Evolutionary conservation across 345 rosid species (phyloP).

Genomic region (Physaria fendleri): DNA sequence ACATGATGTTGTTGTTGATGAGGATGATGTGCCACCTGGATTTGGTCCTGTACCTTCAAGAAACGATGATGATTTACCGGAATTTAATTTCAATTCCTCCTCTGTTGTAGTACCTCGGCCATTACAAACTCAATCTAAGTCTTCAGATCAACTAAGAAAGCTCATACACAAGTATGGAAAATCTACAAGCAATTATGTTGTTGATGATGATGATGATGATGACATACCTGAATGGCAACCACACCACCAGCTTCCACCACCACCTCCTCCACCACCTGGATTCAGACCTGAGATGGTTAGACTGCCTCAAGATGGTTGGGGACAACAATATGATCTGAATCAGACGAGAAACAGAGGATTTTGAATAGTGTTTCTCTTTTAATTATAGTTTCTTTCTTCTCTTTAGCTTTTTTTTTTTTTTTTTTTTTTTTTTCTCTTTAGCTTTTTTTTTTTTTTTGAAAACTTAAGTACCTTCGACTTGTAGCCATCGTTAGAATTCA

Average conservation of each 20-base stretch:
- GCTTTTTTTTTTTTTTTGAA: background rate
- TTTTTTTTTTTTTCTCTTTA: constrained; percentile 8
- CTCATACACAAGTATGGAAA: constrained; percentile 90
- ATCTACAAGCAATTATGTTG: constrained; percentile 39
- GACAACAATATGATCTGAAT: constrained; percentile 21
- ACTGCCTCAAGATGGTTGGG: constrained; percentile 23
- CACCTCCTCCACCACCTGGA: constrained; percentile 19
- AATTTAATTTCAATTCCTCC: constrained; percentile 50
- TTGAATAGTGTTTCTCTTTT: constrained; percentile 17
- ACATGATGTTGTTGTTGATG: constrained; percentile 11
- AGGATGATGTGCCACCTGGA: constrained; percentile 87
- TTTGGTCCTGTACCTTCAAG: constrained; percentile 58
- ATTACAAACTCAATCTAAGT: constrained; percentile 17
- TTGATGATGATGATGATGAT: constrained; percentile 57
- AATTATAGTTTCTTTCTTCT: constrained; percentile 12
- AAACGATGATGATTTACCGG: constrained; percentile 93
- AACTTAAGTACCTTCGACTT: background rate
- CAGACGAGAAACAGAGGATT: constrained; percentile 28
- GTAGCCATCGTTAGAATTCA: constrained; percentile 20
- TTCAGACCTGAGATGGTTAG: constrained; percentile 20
- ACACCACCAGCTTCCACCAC: constrained; percentile 32
- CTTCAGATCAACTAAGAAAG: constrained; percentile 58
- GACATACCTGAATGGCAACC: constrained; percentile 99
- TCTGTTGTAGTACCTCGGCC: constrained; percentile 3
- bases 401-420: constrained; percentile 2